Conservation (phyloP, 2,329 filamentous ascomycete species). For the Ophiostoma himal-ulmi region DNA sequence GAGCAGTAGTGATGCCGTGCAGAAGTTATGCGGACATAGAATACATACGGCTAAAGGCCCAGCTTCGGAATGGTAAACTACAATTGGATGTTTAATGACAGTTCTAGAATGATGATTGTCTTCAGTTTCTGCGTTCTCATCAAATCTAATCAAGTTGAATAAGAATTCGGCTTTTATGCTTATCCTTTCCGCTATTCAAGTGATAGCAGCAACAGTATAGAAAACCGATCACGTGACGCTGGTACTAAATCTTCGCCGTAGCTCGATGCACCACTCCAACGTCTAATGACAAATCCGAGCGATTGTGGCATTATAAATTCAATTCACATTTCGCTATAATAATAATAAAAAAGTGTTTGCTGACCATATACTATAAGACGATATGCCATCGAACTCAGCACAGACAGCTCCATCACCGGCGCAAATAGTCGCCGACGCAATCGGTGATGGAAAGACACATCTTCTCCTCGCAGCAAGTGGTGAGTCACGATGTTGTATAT, state of each 20-base stretch:
- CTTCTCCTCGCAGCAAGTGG: slow-evolving; percentile 38
- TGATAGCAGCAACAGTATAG: no score
- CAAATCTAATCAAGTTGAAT: no score
- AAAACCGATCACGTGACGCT: neutral
- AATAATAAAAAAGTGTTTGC: neutral
- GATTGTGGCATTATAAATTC: neutral
- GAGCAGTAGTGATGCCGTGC: neutral
- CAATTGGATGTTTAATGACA: no score
- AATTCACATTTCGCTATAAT: neutral
- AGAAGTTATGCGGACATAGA: no score
- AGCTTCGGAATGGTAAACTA: no score
- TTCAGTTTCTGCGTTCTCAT: no score
- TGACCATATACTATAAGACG: neutral
- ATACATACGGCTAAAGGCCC: no score
- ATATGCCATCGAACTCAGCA: neutral
- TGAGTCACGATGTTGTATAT: neutral
- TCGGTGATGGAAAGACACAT: slow-evolving; percentile 39
- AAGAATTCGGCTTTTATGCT: no score
- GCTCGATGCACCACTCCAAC: neutral
- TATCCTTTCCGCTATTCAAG: no score
- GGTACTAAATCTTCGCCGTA: neutral
- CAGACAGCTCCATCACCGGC: slow-evolving; percentile 26
- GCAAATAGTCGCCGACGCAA: slow-evolving; percentile 32
- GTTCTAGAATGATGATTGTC: no score
- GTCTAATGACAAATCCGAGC: neutral